phyloP scores from a whole-genome alignment of 1,284 basidiomycete species.

The Inonotus obliquus region DNA sequence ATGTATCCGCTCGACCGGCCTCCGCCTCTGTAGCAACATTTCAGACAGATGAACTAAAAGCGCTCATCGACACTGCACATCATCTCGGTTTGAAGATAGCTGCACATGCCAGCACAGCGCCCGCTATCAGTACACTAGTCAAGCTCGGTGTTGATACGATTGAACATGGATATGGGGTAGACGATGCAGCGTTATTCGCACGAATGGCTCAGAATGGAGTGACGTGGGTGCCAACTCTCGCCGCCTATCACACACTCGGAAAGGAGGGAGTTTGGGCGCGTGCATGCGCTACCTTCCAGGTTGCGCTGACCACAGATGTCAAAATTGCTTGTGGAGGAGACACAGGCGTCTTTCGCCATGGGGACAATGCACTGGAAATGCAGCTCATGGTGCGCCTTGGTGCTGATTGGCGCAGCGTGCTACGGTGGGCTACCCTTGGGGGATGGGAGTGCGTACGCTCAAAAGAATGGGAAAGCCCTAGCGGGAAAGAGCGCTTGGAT shows the following conservation, averaged over 20 bases:
- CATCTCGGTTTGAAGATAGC: constrained; percentile 53
- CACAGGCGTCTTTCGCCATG: constrained; percentile 59
- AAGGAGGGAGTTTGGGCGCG: constrained; percentile 35
- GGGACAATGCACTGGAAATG: constrained; percentile 58
- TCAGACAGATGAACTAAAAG: constrained; percentile 41
- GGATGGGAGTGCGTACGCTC: constrained; percentile 55
- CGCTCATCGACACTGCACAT: constrained; percentile 50
- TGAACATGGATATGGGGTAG: constrained; percentile 41
- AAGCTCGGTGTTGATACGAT: constrained; percentile 42
- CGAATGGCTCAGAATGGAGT: constrained; percentile 1
- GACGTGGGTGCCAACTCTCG: constrained; percentile 57
- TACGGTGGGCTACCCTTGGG: constrained; percentile 56
- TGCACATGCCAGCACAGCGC: constrained; percentile 45
- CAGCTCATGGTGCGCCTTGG: constrained; percentile 55
- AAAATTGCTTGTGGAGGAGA: constrained; percentile 59
- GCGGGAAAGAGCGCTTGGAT: constrained; percentile 31
- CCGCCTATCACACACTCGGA: constrained; percentile 39
- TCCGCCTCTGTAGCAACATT: constrained; percentile 40
- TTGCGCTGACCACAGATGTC: constrained; percentile 38
- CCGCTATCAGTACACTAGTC: constrained; percentile 35
- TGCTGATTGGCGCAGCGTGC: constrained; percentile 45
- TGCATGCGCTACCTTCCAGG: constrained; percentile 38
- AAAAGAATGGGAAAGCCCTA: constrained; percentile 43
- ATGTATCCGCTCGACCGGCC: constrained; percentile 35
- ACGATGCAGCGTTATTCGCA: constrained; percentile 25